Percentiles rank a stretch among this genome's conserved stretches.
These are phyloP conservation scores for Hyaloperonospora arabidopsidis DNA, from an alignment of 352 stramenopile genomes.

Conservation along the genomic window DNA sequence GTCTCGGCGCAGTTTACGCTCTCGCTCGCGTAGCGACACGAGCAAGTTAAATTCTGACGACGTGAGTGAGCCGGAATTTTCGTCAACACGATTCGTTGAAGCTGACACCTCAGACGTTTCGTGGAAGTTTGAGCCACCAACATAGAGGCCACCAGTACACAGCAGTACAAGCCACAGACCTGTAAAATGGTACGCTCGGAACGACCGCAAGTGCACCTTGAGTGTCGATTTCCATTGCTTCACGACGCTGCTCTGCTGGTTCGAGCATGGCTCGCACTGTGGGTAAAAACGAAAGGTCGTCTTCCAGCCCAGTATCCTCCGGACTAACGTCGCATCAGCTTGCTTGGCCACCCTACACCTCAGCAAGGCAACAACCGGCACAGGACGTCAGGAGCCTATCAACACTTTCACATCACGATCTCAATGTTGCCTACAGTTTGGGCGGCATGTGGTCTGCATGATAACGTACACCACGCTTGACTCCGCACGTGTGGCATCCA, in stretches of 20 bases:
- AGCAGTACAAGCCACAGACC: constrained; percentile 79
- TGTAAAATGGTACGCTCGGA: constrained; percentile 69
- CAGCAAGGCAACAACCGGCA: constrained; percentile 5
- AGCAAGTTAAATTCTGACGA: constrained; percentile 44
- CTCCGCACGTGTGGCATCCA: constrained; percentile 78
- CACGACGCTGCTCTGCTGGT: constrained; percentile 54
- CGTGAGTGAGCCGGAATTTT: constrained; percentile 16
- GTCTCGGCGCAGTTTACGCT: constrained; percentile 42
- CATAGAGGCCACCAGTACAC: constrained; percentile 62
- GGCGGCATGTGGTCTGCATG: constrained; percentile 82
- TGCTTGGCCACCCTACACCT: constrained; percentile 48
- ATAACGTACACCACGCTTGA: constrained; percentile 55
- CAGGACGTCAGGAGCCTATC: constrained; percentile 2
- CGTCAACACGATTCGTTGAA: constrained; percentile 9
- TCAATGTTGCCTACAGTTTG: constrained; percentile 46
- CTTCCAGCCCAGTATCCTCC: constrained; percentile 36
- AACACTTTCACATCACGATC: neutral
- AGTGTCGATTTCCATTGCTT: constrained; percentile 60
- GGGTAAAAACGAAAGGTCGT: constrained; percentile 76
- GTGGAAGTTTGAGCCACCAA: constrained; percentile 59
- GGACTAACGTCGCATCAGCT: constrained; percentile 37
- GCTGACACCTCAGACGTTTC: constrained; percentile 46
- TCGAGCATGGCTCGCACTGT: constrained; percentile 78
- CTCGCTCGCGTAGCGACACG: constrained; percentile 42
- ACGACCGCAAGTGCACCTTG: constrained; percentile 50